Evolutionary conservation across 495 filamentous ascomycete genomes (phyloP).

Genomic region (Entonaema liquescens): DNA sequence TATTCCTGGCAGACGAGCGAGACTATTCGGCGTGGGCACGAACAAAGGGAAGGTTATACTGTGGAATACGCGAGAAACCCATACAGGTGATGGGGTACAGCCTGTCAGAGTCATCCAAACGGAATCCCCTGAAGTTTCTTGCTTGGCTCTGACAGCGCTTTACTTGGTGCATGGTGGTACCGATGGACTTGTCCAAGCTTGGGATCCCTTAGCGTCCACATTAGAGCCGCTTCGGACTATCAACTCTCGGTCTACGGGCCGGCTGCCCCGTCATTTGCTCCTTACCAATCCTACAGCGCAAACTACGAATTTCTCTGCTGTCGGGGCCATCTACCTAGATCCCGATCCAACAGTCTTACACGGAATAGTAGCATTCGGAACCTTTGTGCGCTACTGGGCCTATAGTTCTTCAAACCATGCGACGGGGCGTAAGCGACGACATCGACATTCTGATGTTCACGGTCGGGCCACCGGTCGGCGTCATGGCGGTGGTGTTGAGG

Average conservation of each 20-base stretch:
- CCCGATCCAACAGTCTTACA: conserved; percentile 89
- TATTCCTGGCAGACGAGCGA: conserved; percentile 84
- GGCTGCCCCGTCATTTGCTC: conserved; percentile 64
- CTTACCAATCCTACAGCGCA: conserved; percentile 48
- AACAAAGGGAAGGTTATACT: conserved; percentile 77
- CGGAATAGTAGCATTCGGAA: conserved; percentile 89
- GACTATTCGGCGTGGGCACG: conserved; percentile 84
- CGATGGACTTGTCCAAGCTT: conserved; percentile 94
- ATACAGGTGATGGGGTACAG: conserved; percentile 56
- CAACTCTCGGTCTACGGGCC: conserved; percentile 84
- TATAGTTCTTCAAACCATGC: conserved; percentile 74
- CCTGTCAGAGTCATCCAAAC: conserved; percentile 87
- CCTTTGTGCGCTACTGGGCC: conserved; percentile 89
- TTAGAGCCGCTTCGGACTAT: conserved; percentile 83
- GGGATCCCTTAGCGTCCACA: conserved; percentile 91
- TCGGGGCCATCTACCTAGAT: conserved; percentile 84
- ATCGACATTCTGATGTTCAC: conserved; percentile 55
- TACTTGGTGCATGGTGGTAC: conserved; percentile 93
- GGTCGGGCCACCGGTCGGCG: conserved; percentile 51
- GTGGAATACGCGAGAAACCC: conserved; percentile 82
- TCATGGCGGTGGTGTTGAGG: conserved; percentile 55
- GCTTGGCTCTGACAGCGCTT: conserved; percentile 83
- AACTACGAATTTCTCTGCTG: conserved; percentile 79
- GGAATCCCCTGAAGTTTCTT: conserved; percentile 87
- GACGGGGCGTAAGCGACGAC: conserved; percentile 56